Evolutionary conservation across 2,329 filamentous ascomycete species (phyloP).

Genomic region (Fusarium sp.): DNA sequence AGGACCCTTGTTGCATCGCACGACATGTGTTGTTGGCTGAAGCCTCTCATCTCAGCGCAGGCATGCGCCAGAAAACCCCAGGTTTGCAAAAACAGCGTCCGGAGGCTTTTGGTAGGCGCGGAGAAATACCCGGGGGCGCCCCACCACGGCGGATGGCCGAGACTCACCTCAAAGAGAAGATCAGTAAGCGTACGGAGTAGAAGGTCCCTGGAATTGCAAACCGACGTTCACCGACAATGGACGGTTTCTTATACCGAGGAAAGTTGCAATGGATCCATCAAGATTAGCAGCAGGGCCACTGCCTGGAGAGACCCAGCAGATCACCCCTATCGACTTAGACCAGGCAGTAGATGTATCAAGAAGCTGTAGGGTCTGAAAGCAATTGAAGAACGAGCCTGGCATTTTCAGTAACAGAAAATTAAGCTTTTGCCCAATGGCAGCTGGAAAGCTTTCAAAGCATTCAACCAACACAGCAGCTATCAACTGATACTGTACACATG

Average conservation of each 20-base stretch:
- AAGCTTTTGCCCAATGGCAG: background rate
- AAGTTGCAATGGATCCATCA: background rate
- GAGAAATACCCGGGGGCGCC: constrained; percentile 2
- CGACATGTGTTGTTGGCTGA: background rate
- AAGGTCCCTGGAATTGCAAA: background rate
- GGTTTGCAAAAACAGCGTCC: constrained; percentile 24
- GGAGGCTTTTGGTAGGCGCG: constrained; percentile 1
- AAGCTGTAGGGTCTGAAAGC: background rate
- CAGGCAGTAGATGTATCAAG: background rate
- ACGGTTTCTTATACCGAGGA: background rate
- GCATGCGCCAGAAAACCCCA: constrained; percentile 29
- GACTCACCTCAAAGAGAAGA: background rate
- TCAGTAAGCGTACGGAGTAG: background rate
- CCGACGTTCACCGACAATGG: constrained; percentile 3
- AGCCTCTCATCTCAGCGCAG: constrained; percentile 4
- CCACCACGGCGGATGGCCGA: background rate
- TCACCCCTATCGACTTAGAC: background rate
- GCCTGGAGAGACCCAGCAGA: too few relatives aligned
- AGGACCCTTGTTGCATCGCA: constrained; percentile 32
- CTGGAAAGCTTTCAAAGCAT: constrained; percentile 4
- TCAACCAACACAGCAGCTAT: constrained; percentile 6
- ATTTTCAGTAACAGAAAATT: background rate
- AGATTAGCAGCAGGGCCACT: too few relatives aligned
- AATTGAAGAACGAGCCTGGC: too few relatives aligned
- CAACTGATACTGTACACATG: constrained; percentile 10